Evolutionary conservation across 306 rosid genomes (phyloP), one percentile per base, ranked within the genome.

Genomic region (Corylus americana): DNA sequence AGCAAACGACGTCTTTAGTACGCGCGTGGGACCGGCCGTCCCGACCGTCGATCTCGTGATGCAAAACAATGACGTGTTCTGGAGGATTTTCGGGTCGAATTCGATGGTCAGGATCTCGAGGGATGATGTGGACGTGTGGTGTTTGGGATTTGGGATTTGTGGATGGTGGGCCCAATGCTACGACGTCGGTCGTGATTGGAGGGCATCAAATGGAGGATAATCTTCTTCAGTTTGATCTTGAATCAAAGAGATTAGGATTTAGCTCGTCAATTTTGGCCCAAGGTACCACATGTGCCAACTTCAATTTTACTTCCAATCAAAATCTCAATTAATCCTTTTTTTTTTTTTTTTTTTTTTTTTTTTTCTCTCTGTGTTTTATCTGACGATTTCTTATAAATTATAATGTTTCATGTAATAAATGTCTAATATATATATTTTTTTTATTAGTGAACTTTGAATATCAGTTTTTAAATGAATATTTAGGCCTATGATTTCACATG

Each of bases 151-250:
- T 91, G 79, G 96, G 88, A 8, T 78, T 87, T 53, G 82, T 86
- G 73, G 85, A 89, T 25, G 96, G 92, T 17, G 96, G 90, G 58
- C 61, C 50, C 6, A 61, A 48, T 4, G 55, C 91, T 45, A 81
- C 80, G 63, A 81, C 90, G 2, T 53, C 87, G 11, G 62, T 92
- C 5, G 90, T 87, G 76, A 90, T 92, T 42, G 97, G 97, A 9
- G 94, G 93, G 49, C 75, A 85, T 77, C 94, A 92, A 55, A 7
- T 90, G 83, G 93, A 88, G 82, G 83, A 92, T 74, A 85, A 85
- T 84, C 79, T 90, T 10, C 62, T 92, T 44, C 89, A 88, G 80
- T 89, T 92, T 48, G 97, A 92, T 81, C 73, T 92, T 53, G 87
- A 87, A 7, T 53, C 76, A 0, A 80, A 81, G 0, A 74, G 82